Percentiles rank a stretch among this genome's conserved stretches.
phyloP scores from a whole-genome alignment of 2,329 filamentous ascomycete species.

The Sporothrix schenckii region DNA sequence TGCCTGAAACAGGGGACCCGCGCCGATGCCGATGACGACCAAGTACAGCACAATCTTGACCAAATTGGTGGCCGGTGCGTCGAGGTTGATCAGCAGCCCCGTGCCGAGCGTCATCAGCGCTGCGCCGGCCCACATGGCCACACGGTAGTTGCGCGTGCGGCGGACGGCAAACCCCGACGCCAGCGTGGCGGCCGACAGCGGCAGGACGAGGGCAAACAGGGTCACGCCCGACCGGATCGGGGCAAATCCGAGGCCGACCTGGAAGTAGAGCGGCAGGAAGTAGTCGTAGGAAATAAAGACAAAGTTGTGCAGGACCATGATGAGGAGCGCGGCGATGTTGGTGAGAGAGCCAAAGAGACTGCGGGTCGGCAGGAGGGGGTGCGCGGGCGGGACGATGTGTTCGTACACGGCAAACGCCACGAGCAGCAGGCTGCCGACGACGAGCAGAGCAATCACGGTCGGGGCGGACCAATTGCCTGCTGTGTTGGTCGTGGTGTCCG shows the following conservation, averaged over 20 bases:
- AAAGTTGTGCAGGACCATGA: constrained; percentile 7
- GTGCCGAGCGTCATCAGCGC: not conserved
- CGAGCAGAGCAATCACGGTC: not conserved
- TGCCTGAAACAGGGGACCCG: not conserved
- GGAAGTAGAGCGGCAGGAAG: constrained; percentile 8
- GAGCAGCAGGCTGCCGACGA: not conserved
- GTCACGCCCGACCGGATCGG: constrained; percentile 6
- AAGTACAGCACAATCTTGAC: constrained; percentile 11
- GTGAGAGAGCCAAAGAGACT: not conserved
- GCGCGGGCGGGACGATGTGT: not conserved
- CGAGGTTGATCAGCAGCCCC: not conserved
- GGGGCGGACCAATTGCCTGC: not conserved
- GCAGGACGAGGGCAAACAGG: not conserved
- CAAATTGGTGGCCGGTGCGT: not conserved
- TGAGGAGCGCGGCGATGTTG: not conserved
- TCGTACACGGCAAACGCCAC: not conserved
- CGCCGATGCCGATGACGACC: not conserved
- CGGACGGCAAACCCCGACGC: not conserved
- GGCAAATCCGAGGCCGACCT: not conserved
- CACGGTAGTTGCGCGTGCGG: not conserved
- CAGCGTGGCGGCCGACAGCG: not conserved
- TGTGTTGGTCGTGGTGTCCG: not conserved
- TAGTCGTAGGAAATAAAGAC: not conserved
- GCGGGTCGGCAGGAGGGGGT: not conserved
- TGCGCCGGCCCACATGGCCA: not conserved